phyloP scores from a whole-genome alignment of 2,329 filamentous ascomycete genomes.

The Colletotrichum sidae region DNA sequence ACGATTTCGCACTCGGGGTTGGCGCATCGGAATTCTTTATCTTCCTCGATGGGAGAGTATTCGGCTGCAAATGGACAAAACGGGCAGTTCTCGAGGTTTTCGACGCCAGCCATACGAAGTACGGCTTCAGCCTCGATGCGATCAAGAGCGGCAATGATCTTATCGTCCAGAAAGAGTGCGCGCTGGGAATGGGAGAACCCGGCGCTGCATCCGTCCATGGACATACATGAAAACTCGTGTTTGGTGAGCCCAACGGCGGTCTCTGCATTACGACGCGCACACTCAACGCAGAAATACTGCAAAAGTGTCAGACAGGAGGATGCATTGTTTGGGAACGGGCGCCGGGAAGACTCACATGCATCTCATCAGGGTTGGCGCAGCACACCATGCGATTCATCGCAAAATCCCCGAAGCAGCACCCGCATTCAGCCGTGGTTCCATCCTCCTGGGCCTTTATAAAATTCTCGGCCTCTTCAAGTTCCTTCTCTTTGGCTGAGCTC shows the following conservation, averaged over 20 bases:
- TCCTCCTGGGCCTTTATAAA: conserved; percentile 53
- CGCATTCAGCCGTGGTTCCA: conserved; percentile 74
- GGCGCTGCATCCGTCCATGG: conserved; percentile 72
- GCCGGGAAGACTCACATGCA: conserved; percentile 58
- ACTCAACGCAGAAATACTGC: conserved; percentile 75
- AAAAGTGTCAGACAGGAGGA: conserved; percentile 1
- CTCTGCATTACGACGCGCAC: conserved; percentile 74
- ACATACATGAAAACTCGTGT: conserved; percentile 78
- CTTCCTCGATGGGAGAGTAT: conserved; percentile 72
- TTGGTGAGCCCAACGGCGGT: conserved; percentile 76
- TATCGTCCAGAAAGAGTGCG: conserved; percentile 67
- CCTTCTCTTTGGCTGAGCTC: conserved; percentile 42
- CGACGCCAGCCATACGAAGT: conserved; percentile 76
- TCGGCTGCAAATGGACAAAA: conserved; percentile 87
- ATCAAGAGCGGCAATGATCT: conserved; percentile 71
- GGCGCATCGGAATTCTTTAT: conserved; percentile 80
- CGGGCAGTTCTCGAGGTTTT: conserved; percentile 80
- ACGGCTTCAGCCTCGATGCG: conserved; percentile 77
- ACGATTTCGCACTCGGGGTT: conserved; percentile 72
- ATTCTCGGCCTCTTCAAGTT: conserved; percentile 54
- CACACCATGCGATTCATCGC: conserved; percentile 75
- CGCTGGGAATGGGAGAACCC: conserved; percentile 69
- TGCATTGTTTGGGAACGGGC: background rate
- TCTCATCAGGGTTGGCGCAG: conserved; percentile 65
- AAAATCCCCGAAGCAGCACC: conserved; percentile 77